Evolutionary conservation across 2,329 filamentous ascomycete genomes (phyloP), one percentile per base, ranked within the genome.

Genomic region (Microcera coccophila): DNA sequence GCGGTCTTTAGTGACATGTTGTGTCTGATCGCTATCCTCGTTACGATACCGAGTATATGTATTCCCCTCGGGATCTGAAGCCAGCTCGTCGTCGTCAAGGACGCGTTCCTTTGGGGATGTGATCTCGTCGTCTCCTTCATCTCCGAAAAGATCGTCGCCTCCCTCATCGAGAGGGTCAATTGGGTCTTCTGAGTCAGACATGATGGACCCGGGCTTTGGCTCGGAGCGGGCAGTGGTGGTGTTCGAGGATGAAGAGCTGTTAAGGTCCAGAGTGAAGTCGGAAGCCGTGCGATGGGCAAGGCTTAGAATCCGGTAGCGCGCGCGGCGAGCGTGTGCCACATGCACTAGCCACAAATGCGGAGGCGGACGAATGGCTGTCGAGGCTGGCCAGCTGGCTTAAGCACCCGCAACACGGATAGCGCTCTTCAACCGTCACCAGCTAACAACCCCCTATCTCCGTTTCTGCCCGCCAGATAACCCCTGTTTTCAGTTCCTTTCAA

Each of bases 71-170:
- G 64, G 67, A 12, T 81, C 75, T 3, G 75, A 78, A 19, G 67
- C 73, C 4, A 78, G 66, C 17, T 78, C 76, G 50, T 82, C 78
- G 56, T 90, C 85, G 57, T 77, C 75, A 15, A 82, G 71, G 35
- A 74, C 76, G 54, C 79, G 76, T 53, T 82, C 82, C 59, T 81
- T 81, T 76, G 38, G 82, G 76, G 51, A 81, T 65, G 57, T 51
- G 36, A 59, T 51, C 24, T 84, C 81, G 45, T 81, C 78, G 53
- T 85, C 71, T 28, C 69, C 76, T 39, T 75, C 77, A 44, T 81
- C 78, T 39, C 79, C 80, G 48, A 84, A 83, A 35, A 83, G 71
- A 58, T 83, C 80, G 57, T 80, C 79, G 44, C 71, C 79, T 44
- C 69, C 76, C 38, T 75, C 74, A 42, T 79, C 76, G 43, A 77